These are phyloP conservation scores for Mortierella claussenii DNA, from an alignment of 192 early-diverging fungal genomes.

Conservation along the genomic window DNA sequence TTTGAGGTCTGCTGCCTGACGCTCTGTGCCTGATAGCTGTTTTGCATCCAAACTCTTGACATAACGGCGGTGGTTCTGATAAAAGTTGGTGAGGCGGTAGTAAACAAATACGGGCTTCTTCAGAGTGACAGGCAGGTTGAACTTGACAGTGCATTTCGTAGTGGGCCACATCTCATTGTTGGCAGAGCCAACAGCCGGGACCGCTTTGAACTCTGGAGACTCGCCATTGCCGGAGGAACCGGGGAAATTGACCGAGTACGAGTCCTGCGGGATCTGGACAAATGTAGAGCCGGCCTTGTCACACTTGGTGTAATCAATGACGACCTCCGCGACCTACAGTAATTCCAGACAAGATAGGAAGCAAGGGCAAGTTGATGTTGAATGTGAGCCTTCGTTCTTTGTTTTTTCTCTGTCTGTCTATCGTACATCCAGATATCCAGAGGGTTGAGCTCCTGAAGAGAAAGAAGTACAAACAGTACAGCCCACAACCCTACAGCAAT, in stretches of 20 bases:
- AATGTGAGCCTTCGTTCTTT: conserved; percentile 24
- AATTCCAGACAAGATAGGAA: neutral
- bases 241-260: conserved; percentile 29
- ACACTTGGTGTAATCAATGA: conserved; percentile 96
- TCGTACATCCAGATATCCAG: too few species aligned
- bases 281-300: conserved; percentile 32
- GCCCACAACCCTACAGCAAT: too few species aligned
- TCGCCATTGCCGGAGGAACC: conserved; percentile 12
- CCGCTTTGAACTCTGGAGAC: conserved; percentile 32
- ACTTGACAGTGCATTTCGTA: conserved; percentile 77
- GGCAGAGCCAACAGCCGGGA: neutral
- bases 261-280: conserved; percentile 3
- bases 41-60: conserved; percentile 87
- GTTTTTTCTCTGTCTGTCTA: too few species aligned
- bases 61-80: conserved; percentile 98
- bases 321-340: conserved; percentile 80
- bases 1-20: conserved; percentile 54
- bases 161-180: conserved; percentile 11
- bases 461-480: too few species aligned
- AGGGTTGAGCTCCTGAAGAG: too few species aligned
- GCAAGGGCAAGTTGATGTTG: neutral
- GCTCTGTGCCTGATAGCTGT: conserved; percentile 80
- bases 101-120: conserved; percentile 90
- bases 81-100: conserved; percentile 97
- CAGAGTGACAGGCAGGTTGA: conserved; percentile 73